Evolutionary conservation across 345 rosid genomes (phyloP).

Genomic region (Populus alba): DNA sequence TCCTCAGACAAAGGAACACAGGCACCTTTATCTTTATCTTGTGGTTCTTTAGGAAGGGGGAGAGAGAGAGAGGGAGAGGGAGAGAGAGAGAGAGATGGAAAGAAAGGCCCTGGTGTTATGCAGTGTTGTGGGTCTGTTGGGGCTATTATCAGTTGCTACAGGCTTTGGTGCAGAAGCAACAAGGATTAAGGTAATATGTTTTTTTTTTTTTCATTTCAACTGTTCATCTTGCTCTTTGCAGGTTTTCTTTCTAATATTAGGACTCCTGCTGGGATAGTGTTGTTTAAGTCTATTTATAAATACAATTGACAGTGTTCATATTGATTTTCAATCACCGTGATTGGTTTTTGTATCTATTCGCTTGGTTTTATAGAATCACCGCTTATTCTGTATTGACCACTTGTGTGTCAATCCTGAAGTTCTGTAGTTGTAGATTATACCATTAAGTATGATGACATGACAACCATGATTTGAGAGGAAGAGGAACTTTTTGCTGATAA

Average conservation of each 20-base stretch:
- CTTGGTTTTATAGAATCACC: neutral
- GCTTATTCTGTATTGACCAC: neutral
- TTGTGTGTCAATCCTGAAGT: neutral
- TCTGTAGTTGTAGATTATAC: no score
- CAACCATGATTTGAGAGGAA: neutral
- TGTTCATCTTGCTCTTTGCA: neutral
- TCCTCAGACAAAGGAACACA: neutral
- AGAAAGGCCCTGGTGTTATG: slow-evolving; percentile 55
- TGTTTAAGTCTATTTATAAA: no score
- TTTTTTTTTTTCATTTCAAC: neutral
- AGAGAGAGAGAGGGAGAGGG: neutral
- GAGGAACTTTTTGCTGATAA: neutral
- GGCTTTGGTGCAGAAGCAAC: slow-evolving; percentile 94
- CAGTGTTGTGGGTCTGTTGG: slow-evolving; percentile 54
- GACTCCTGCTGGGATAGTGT: neutral
- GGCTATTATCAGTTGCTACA: slow-evolving; percentile 66
- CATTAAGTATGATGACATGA: no score
- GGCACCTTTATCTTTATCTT: neutral
- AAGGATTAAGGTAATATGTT: slow-evolving; percentile 60
- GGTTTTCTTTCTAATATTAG: no score
- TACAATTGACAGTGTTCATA: neutral
- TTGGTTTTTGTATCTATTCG: neutral
- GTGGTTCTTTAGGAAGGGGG: neutral
- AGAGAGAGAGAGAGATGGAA: slow-evolving; percentile 39
- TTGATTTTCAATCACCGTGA: no score